Evolutionary conservation across 108 stramenopile species (phyloP).

Genomic region (Tribonema minus): DNA sequence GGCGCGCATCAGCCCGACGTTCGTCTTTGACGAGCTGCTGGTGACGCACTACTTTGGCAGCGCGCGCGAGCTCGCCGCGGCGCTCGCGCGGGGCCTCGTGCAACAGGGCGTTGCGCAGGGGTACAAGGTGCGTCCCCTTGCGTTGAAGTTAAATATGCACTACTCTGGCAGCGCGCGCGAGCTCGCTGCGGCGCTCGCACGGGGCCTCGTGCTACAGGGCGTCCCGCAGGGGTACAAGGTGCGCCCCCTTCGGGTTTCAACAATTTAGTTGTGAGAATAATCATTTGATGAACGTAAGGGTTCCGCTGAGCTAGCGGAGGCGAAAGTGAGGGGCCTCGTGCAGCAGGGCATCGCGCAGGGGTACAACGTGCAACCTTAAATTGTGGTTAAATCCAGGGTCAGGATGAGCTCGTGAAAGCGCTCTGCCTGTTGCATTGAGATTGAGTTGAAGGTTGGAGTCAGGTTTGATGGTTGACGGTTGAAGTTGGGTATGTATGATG

Average conservation of each 20-base stretch:
- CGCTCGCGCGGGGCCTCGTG: conserved; percentile 5
- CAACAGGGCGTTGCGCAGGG: conserved; percentile 51
- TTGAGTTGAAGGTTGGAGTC: too few relatives aligned
- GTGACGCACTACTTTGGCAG: conserved; percentile 41
- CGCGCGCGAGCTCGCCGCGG: background rate
- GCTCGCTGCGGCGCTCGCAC: background rate
- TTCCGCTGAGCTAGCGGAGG: background rate
- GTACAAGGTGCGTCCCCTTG: conserved; percentile 49
- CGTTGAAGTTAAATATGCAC: conserved; percentile 20
- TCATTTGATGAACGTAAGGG: conserved; percentile 20
- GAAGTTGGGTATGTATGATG: too few relatives aligned
- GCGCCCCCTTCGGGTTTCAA: too few relatives aligned
- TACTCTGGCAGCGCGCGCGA: conserved; percentile 29
- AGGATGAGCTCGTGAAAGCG: conserved; percentile 2
- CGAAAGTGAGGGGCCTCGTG: conserved; percentile 5
- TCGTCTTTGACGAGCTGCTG: conserved; percentile 40
- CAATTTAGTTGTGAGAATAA: conserved; percentile 8
- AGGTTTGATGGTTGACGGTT: too few relatives aligned
- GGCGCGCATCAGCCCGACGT: conserved; percentile 26
- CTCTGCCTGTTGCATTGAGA: too few relatives aligned
- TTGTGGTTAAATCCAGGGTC: conserved; percentile 20
- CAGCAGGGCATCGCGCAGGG: conserved; percentile 52
- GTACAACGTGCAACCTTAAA: conserved; percentile 46
- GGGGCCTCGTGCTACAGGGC: conserved; percentile 36
- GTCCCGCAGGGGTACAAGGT: conserved; percentile 53